Evolutionary conservation across 2,329 filamentous ascomycete species (phyloP), one percentile per base, ranked within the genome.

Genomic region (Nemania sp.): DNA sequence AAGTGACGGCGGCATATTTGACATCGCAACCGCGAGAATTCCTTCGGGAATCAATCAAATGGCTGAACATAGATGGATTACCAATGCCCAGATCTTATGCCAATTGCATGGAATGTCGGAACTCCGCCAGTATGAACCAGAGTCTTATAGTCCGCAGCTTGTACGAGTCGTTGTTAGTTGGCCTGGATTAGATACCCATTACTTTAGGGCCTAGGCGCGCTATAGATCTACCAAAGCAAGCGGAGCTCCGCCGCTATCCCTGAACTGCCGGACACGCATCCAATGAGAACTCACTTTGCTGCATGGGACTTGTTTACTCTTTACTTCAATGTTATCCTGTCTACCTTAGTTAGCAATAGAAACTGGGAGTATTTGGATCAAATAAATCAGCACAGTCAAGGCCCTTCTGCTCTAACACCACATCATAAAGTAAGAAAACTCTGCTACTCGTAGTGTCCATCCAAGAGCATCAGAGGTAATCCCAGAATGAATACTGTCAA

Each of bases 191-290:
- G 25, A 29, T 29, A 29, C 25, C 25, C 7, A 29, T 7, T 29
- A 29, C 4, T 29, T 7, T 29, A 29, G 7, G 25, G 3, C 4
- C 25, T 29, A 29, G 7, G 60, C 57, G 18, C n/a, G 11, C 5
- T n/a, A 25, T n/a, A 32, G n/a, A n/a, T n/a, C n/a, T n/a, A n/a
- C n/a, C n/a, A n/a, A n/a, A n/a, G n/a, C 17, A 15, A 49, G 60
- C 60, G 60, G 60, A 60, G 49, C 48, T 63, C 60, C 60, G 60
- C 60, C 60, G 60, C 60, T 57, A 21, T 18, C 29, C 18, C 2
- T 20, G 4, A 20, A 11, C 13, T 39, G n/a, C n/a, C 35, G 35
- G 11, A 39, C 11, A 11, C 20, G 21, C 3, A 29, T 29, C 20
- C 43, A 29, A 46, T 29, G 7, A 46, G 17, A n/a, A 4, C 25